Base-by-base conservation (phyloP, 495 filamentous ascomycete genomes). In the Trichocladium antarcticum region DNA sequence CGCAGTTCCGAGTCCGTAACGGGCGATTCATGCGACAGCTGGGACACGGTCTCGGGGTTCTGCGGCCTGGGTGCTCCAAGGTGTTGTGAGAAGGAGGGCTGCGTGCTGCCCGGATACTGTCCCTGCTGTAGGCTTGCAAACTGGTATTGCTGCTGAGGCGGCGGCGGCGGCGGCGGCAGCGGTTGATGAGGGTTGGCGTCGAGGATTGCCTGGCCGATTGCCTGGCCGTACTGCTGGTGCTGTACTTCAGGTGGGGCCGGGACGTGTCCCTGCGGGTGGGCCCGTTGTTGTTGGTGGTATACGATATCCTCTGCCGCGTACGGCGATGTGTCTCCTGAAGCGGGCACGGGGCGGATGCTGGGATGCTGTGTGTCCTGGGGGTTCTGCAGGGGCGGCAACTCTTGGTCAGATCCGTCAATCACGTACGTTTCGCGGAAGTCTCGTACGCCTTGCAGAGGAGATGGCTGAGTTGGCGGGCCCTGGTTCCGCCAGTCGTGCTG, bases 11-110 rank as follows among this genome's bases (percentile, higher is more conserved):
- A 67, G 47, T 68, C 74, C 20, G 63, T 70, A 12, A 66, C 58
- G 32, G 73, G 68, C 39, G 76, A 78, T 44, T 83, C 80, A 64
- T 74, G 75, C 58, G 81, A 84, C 50, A 80, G 64, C 61, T 82
- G 80, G 34, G 77, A 73, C 49, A 78, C 49, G 40, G 74, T 66
- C 55, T 77, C 71, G 14, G 72, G 64, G 51, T 76, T 76, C 15
- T 73, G 68, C n/a, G 60, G 65, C 47, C 70, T 68, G 36, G 64
- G 58, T 5, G 37, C n/a, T 38, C 19, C 2, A 38, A 70, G 65
- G 47, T 72, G 69, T 5, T 62, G 56, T 17, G 56, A 48, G 42
- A 65, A 65, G 11, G 52, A 29, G 3, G 52, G 56, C 37, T 57
- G 61, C 46, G 42, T 57, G 42, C 56, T 63, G 45, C 52, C 51